Percentiles rank a stretch among this genome's conserved stretches.
These are phyloP conservation scores for Dothidotthia symphoricarpi DNA, from an alignment of 2,329 filamentous ascomycete genomes.

Conservation along the genomic window DNA sequence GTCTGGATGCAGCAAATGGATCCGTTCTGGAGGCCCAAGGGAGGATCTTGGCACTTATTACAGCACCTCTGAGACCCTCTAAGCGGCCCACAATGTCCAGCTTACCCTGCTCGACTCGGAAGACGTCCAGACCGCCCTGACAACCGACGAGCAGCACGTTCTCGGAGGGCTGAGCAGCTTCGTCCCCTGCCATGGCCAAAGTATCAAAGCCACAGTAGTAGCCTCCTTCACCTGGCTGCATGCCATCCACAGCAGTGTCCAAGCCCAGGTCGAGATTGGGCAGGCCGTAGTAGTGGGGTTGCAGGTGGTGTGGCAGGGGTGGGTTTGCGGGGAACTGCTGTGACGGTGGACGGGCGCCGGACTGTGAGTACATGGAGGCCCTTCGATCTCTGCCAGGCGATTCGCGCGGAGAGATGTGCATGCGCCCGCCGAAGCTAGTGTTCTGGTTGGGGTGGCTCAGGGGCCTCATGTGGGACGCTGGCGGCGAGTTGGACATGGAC, in stretches of 20 bases:
- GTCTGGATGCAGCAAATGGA: conserved; percentile 57
- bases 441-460: conserved; percentile 51
- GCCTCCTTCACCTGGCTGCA: conserved; percentile 65
- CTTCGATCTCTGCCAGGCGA: conserved; percentile 43
- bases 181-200: conserved; percentile 52
- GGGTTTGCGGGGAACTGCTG: conserved; percentile 53
- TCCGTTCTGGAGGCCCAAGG: conserved; percentile 63
- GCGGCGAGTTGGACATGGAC: conserved; percentile 43
- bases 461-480: conserved; percentile 29
- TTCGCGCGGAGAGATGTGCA: conserved; percentile 34
- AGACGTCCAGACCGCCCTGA: conserved; percentile 76
- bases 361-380: conserved; percentile 56
- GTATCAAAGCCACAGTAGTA: conserved; percentile 82
- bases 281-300: conserved; percentile 73
- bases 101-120: conserved; percentile 69
- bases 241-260: conserved; percentile 46
- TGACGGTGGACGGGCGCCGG: conserved; percentile 43
- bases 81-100: conserved; percentile 68
- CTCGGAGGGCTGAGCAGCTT: conserved; percentile 48
- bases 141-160: conserved; percentile 74
- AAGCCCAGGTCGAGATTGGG: conserved; percentile 68
- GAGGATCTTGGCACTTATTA: conserved; percentile 79
- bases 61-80: conserved; percentile 74
- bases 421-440: conserved; percentile 43
- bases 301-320: conserved; percentile 72